Percentiles rank a stretch among this genome's conserved stretches.
Conservation (phyloP, 176 grass and related monocot genomes). For the Tillandsia leiboldiana region DNA sequence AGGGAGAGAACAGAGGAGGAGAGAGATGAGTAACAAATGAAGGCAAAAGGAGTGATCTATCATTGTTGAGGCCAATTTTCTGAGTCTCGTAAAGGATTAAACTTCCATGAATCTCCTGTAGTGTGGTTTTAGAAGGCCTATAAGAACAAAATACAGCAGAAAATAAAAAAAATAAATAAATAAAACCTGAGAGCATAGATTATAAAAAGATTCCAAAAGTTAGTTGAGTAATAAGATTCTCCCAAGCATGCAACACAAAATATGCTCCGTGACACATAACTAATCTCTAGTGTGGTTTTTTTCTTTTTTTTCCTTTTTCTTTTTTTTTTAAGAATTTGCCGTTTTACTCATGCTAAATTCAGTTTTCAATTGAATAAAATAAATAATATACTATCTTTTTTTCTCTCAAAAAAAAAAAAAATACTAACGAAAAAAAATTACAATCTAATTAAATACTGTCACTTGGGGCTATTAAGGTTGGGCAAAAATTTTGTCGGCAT, state of each 20-base stretch:
- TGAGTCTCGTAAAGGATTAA: conserved; percentile 12
- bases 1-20: conserved; percentile 25
- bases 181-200: neutral
- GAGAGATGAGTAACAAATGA: conserved; percentile 9
- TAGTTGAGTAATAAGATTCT: neutral
- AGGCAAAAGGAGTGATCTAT: conserved; percentile 25
- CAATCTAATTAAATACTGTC: too few species aligned
- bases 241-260: neutral
- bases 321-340: too few species aligned
- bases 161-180: neutral
- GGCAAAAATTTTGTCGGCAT: too few species aligned
- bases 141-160: conserved; percentile 10
- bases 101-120: conserved; percentile 12
- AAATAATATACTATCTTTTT: too few species aligned
- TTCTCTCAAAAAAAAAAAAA: too few species aligned
- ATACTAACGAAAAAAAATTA: too few species aligned
- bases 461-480: too few species aligned
- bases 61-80: conserved; percentile 22
- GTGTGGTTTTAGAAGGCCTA: conserved; percentile 23
- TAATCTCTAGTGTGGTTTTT: too few species aligned
- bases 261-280: neutral
- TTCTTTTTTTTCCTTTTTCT: too few species aligned
- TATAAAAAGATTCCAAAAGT: too few species aligned
- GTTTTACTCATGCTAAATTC: too few species aligned
- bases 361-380: too few species aligned